These are phyloP conservation scores for Flaveria sonorensis DNA, from an alignment of 129 eudicot species.

Conservation along the genomic window DNA sequence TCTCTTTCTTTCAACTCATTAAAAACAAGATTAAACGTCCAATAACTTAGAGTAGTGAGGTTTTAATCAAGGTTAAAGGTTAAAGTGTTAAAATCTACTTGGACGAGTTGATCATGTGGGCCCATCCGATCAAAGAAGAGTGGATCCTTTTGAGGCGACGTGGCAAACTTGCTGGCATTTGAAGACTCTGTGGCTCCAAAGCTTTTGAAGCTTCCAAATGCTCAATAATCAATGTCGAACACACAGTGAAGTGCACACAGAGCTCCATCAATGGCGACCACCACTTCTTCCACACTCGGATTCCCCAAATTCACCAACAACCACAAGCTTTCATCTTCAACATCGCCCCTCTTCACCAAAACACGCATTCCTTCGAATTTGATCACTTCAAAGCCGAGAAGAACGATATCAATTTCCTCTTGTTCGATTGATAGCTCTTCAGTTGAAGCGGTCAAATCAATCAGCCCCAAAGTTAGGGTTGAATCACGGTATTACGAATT, in stretches of 20 bases:
- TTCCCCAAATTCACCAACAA: constrained; percentile 30
- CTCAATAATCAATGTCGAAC: background rate
- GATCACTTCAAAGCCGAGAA: constrained; percentile 27
- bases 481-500: constrained; percentile 50
- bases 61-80: no score
- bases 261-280: constrained; percentile 44
- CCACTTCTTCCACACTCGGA: constrained; percentile 36
- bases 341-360: constrained; percentile 3
- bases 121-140: background rate
- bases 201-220: constrained; percentile 5
- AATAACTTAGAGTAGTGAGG: no score
- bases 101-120: background rate
- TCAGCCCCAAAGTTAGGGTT: constrained; percentile 37
- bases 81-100: no score
- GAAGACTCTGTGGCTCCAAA: constrained; percentile 33
- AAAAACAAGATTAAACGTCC: no score
- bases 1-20: no score
- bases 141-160: constrained; percentile 8
- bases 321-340: constrained; percentile 22
- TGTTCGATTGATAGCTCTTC: constrained; percentile 35
- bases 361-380: constrained; percentile 24
- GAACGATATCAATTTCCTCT: constrained; percentile 23
- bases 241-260: background rate
- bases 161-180: constrained; percentile 27
- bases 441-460: constrained; percentile 30